These are phyloP conservation scores for Starmerella stigmatis DNA, from an alignment of 805 yeast genomes.

Conservation along the genomic window DNA sequence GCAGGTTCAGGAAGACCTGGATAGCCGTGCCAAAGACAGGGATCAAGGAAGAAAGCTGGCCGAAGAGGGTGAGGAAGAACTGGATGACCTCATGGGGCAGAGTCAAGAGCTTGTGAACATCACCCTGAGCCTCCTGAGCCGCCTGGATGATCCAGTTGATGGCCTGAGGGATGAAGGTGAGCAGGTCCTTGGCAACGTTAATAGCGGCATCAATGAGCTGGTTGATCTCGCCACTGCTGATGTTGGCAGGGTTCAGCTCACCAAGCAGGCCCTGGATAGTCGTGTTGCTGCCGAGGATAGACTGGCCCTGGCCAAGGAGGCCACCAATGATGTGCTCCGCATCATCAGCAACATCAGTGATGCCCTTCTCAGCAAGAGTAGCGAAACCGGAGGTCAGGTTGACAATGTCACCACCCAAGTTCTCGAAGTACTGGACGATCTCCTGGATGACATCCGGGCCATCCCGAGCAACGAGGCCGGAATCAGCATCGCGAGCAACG, in stretches of 20 bases:
- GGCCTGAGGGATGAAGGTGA: neutral
- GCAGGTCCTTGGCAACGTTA: neutral
- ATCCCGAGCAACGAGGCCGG: neutral
- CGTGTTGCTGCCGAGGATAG: neutral
- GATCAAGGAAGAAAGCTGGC: neutral
- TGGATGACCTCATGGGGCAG: slow-evolving; percentile 1
- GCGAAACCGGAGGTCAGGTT: neutral
- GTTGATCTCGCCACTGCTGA: neutral
- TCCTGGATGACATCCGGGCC: neutral
- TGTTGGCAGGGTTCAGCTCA: neutral
- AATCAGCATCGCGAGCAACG: too few relatives aligned
- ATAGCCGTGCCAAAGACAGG: neutral
- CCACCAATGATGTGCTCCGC: neutral
- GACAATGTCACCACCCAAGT: neutral
- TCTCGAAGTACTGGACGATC: slow-evolving; percentile 2
- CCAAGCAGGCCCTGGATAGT: neutral
- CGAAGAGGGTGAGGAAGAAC: neutral
- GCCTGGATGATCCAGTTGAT: neutral
- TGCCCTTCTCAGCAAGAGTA: neutral
- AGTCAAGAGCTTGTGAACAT: neutral
- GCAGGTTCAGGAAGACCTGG: neutral
- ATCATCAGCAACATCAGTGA: neutral
- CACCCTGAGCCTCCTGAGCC: neutral
- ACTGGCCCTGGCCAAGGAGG: neutral
- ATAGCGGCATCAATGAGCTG: neutral